These are phyloP conservation scores for Geum urbanum DNA, from an alignment of 306 rosid species.

Conservation along the genomic window DNA sequence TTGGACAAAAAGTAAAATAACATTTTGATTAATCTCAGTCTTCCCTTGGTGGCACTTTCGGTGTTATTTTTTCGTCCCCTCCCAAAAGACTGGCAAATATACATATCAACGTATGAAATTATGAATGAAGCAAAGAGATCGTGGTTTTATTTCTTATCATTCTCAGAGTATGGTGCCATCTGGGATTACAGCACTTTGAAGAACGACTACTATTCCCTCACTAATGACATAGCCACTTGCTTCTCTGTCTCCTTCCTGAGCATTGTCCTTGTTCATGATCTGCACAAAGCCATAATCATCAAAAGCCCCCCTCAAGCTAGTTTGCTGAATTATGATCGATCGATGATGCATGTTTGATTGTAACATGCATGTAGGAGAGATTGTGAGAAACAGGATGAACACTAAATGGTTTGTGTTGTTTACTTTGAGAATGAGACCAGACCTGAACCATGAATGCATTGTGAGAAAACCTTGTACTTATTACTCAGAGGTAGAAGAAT, in stretches of 20 bases:
- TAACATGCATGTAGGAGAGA: too few relatives aligned
- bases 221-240: conserved; percentile 29
- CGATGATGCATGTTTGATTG: too few relatives aligned
- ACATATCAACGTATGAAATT: neutral
- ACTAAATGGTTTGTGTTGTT: neutral
- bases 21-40: neutral
- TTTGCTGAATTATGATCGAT: neutral
- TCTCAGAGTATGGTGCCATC: conserved; percentile 26
- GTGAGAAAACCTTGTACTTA: neutral
- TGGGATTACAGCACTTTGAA: conserved; percentile 29
- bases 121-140: conserved; percentile 1
- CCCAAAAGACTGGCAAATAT: neutral
- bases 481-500: neutral
- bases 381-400: neutral
- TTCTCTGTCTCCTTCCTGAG: conserved; percentile 32
- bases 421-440: neutral
- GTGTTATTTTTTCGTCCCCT: neutral
- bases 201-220: conserved; percentile 35
- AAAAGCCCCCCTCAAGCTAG: neutral
- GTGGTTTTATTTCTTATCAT: neutral
- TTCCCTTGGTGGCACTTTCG: neutral
- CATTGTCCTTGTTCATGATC: conserved; percentile 41
- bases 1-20: neutral
- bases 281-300: conserved; percentile 15
- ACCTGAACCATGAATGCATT: neutral